Conservation (phyloP, 2,329 filamentous ascomycete genomes). For the Claviceps purpurea region DNA sequence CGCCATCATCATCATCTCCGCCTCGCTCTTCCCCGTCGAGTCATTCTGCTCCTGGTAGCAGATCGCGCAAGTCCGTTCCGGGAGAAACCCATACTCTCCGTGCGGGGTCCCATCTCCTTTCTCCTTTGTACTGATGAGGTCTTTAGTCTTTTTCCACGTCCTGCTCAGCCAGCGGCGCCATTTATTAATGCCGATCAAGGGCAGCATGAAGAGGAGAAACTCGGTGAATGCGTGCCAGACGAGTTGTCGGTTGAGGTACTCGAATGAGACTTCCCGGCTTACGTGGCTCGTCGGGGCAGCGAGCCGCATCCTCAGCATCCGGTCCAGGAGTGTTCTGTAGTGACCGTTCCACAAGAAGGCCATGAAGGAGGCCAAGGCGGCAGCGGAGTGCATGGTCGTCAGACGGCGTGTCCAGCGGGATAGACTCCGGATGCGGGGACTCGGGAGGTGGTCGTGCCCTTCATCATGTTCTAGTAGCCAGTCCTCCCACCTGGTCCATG, state of each 20-base stretch:
- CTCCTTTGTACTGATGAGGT: slow-evolving; percentile 39
- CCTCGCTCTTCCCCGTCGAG: slow-evolving; percentile 31
- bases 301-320: slow-evolving; percentile 70
- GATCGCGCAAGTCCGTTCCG: slow-evolving; percentile 89
- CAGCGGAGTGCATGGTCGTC: slow-evolving; percentile 64
- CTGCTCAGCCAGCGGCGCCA: slow-evolving; percentile 85
- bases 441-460: slow-evolving; percentile 49
- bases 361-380: slow-evolving; percentile 73
- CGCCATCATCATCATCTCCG: slow-evolving; percentile 64
- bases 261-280: slow-evolving; percentile 85
- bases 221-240: slow-evolving; percentile 99
- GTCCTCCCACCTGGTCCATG: slow-evolving; percentile 84
- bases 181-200: slow-evolving; percentile 83
- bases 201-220: slow-evolving; percentile 93
- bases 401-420: slow-evolving; percentile 54
- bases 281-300: slow-evolving; percentile 76
- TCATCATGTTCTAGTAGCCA: slow-evolving; percentile 68
- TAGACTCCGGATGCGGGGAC: slow-evolving; percentile 39
- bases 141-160: slow-evolving; percentile 70
- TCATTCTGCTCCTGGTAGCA: slow-evolving; percentile 92
- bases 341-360: slow-evolving; percentile 83
- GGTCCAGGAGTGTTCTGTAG: slow-evolving; percentile 82
- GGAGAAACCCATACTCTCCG: slow-evolving; percentile 73
- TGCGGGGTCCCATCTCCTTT: slow-evolving; percentile 38
- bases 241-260: slow-evolving; percentile 92